These are phyloP conservation scores for Gloeopeniophorella convolvens DNA, from an alignment of 768 basidiomycete species.

Conservation along the genomic window DNA sequence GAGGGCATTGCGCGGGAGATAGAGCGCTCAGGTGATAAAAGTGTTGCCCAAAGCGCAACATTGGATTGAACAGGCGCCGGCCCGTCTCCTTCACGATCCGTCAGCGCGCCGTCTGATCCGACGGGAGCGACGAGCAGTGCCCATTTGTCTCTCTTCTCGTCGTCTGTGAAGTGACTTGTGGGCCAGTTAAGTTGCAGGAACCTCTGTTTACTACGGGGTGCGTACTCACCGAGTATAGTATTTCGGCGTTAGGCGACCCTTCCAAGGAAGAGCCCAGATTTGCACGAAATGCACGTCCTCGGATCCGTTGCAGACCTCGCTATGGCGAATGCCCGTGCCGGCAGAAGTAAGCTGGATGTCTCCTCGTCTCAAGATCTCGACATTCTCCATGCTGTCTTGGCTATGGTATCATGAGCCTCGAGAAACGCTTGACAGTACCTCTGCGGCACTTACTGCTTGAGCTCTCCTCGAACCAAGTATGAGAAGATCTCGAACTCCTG, in stretches of 20 bases:
- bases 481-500: slow-evolving; percentile 89
- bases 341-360: slow-evolving; percentile 89
- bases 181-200: neutral
- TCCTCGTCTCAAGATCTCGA: slow-evolving; percentile 82
- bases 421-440: neutral
- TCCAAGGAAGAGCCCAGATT: slow-evolving; percentile 57
- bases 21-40: slow-evolving; percentile 53
- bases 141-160: slow-evolving; percentile 34
- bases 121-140: slow-evolving; percentile 68
- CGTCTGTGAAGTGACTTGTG: slow-evolving; percentile 56
- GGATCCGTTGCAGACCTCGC: slow-evolving; percentile 51
- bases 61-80: slow-evolving; percentile 76
- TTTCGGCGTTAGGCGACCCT: slow-evolving; percentile 50
- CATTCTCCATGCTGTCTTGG: slow-evolving; percentile 88
- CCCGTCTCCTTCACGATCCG: slow-evolving; percentile 59
- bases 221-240: slow-evolving; percentile 70
- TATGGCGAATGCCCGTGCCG: slow-evolving; percentile 87
- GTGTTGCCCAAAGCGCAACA: slow-evolving; percentile 65
- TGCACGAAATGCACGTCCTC: slow-evolving; percentile 55
- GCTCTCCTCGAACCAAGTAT: slow-evolving; percentile 71
- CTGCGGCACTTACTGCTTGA: slow-evolving; percentile 61
- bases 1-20: slow-evolving; percentile 45
- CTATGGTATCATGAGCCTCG: slow-evolving; percentile 31
- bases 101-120: slow-evolving; percentile 44
- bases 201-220: neutral